phyloP scores from a whole-genome alignment of 345 rosid genomes.

The Murraya koenigii region DNA sequence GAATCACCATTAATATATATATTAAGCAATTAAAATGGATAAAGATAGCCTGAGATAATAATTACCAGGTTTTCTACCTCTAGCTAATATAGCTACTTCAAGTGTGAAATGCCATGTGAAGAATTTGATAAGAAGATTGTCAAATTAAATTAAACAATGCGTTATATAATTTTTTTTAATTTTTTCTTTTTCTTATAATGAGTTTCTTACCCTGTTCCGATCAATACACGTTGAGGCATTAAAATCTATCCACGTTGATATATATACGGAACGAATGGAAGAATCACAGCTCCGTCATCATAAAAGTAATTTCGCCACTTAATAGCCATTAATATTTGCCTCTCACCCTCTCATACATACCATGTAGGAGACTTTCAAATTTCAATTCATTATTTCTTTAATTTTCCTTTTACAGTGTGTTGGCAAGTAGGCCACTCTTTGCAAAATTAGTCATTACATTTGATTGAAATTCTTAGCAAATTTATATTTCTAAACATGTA shows the following conservation, averaged over 20 bases:
- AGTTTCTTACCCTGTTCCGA: background rate
- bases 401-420: no score
- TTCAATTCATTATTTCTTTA: no score
- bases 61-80: background rate
- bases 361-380: no score
- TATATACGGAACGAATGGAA: background rate
- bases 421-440: no score
- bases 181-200: background rate
- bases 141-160: background rate
- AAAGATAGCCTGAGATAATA: background rate
- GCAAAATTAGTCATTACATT: background rate
- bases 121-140: constrained; percentile 8
- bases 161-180: background rate
- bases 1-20: background rate
- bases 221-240: background rate
- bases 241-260: background rate
- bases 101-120: constrained; percentile 3
- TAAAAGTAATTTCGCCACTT: background rate
- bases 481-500: background rate
- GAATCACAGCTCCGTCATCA: background rate
- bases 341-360: background rate
- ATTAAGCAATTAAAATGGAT: background rate
- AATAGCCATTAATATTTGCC: background rate
- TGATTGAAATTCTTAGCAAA: background rate
- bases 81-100: background rate